Base-by-base conservation (phyloP, 305 asterid species). In the Vinca major region DNA sequence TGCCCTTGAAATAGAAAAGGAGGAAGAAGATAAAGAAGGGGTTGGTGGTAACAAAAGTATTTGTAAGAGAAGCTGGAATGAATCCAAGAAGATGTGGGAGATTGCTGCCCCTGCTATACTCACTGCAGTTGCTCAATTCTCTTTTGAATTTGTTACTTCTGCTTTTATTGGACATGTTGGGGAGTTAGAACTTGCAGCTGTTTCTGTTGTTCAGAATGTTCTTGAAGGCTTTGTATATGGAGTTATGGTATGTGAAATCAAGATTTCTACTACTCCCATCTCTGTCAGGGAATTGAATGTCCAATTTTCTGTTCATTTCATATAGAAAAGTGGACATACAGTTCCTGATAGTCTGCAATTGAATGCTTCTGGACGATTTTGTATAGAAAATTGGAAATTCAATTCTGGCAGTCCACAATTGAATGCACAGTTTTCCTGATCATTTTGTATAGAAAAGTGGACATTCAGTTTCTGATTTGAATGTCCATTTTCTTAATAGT, bases 111-210 rank as follows among this genome's bases (percentile, higher is more conserved):
- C 81, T 0, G 79, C 79, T 0, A 80, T 80, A n/a, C 74, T 80
- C 50, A 71, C 81, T 0, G 67, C 79, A 1, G 77, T 77, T 14
- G 62, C 81, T 37, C 84, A 80, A 53, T 80, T 77, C 72, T 80
- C 84, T 41, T 66, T 80, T 21, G 75, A 62, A 10, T 58, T 77
- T 71, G 73, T 74, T 43, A 77, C 73, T 6, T 53, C 69, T 16
- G 81, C 81, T 7, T 80, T 76, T 26, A 75, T 70, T 2, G 84
- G 84, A 3, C 84, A 74, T 74, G n/a, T 80, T 50, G 84, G 84
- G 7, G 71, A 75, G 17, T 5, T 75, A 0, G 81, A 80, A 45
- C 73, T 80, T 54, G 84, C 84, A 11, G 81, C 77, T 12, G 76
- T 80, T 17, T 73, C 84, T 16, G 54, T 80, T 14, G 80, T 73